These are phyloP conservation scores for Rosa multiflora DNA, from an alignment of 306 rosid species.

Conservation along the genomic window DNA sequence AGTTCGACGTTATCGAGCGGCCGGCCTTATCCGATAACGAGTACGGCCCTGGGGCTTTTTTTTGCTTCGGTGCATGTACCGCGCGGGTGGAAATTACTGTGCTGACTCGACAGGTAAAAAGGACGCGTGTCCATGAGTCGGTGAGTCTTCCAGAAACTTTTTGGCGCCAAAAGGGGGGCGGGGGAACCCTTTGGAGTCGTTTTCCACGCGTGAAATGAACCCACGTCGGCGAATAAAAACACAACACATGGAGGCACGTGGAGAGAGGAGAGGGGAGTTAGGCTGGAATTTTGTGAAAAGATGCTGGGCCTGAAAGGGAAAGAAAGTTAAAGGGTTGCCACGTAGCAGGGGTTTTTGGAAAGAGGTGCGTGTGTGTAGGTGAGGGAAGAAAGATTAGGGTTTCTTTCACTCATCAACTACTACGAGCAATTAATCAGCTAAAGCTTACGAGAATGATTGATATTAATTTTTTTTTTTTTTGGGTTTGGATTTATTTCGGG, in stretches of 20 bases:
- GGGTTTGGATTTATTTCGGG: slow-evolving; percentile 11
- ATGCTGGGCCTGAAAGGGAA: slow-evolving; percentile 20
- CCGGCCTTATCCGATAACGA: slow-evolving; percentile 66
- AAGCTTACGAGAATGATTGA: slow-evolving; percentile 22
- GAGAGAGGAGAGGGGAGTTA: slow-evolving; percentile 46
- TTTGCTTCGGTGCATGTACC: slow-evolving; percentile 45
- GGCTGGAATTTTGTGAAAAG: slow-evolving; percentile 55
- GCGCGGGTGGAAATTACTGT: background rate
- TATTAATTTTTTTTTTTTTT: background rate
- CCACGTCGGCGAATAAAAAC: slow-evolving; percentile 34
- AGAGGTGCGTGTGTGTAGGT: background rate
- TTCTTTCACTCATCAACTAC: slow-evolving; percentile 71
- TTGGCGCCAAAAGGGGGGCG: background rate
- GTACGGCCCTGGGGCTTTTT: slow-evolving; percentile 29
- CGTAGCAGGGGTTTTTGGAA: slow-evolving; percentile 14
- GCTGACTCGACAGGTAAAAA: background rate
- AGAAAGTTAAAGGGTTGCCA: background rate
- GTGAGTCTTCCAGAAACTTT: slow-evolving; percentile 7
- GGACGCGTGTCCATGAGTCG: slow-evolving; percentile 30
- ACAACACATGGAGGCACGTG: slow-evolving; percentile 47
- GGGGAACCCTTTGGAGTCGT: slow-evolving; percentile 13
- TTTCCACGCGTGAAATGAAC: slow-evolving; percentile 50
- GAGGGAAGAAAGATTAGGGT: slow-evolving; percentile 19
- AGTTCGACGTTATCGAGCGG: slow-evolving; percentile 39
- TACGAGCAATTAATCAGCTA: background rate